phyloP scores from a whole-genome alignment of 2,329 filamentous ascomycete genomes.

The Pseudonectria foliicola region DNA sequence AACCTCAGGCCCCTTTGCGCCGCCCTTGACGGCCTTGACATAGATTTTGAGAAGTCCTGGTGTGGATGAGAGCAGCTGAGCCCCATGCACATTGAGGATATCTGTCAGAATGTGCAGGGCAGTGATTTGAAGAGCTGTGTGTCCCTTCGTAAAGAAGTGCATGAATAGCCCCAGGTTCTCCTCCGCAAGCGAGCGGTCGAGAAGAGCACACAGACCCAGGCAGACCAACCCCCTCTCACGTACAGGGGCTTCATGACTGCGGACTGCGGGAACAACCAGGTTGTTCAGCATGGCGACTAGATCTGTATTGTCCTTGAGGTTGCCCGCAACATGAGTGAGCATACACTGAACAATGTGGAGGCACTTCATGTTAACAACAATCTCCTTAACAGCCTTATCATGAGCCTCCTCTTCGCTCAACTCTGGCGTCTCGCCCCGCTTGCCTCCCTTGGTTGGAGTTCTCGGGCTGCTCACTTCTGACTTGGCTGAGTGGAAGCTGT shows the following conservation, averaged over 20 bases:
- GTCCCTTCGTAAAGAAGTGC: conserved; percentile 91
- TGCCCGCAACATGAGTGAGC: conserved; percentile 85
- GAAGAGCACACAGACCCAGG: conserved; percentile 80
- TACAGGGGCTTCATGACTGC: conserved; percentile 86
- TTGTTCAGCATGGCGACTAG: conserved; percentile 98
- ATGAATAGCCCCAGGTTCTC: conserved; percentile 91
- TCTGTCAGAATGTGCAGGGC: conserved; percentile 89
- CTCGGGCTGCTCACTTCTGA: conserved; percentile 71
- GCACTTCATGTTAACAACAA: conserved; percentile 97
- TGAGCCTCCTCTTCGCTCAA: conserved; percentile 58
- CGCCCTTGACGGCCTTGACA: conserved; percentile 69
- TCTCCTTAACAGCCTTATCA: conserved; percentile 76
- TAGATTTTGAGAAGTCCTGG: conserved; percentile 78
- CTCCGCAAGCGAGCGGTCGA: conserved; percentile 85
- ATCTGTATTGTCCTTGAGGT: conserved; percentile 81
- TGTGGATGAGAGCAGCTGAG: conserved; percentile 62
- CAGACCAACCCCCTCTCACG: conserved; percentile 86
- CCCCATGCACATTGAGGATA: conserved; percentile 82
- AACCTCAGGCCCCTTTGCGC: conserved; percentile 62
- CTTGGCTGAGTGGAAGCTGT: conserved; percentile 86
- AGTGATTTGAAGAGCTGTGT: conserved; percentile 81
- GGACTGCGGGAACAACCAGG: conserved; percentile 87
- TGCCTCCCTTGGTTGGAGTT: conserved; percentile 43
- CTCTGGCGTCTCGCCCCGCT: conserved; percentile 34
- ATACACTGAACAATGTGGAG: conserved; percentile 96